phyloP scores from a whole-genome alignment of 495 filamentous ascomycete species.

The Aspergillus haitiensis region DNA sequence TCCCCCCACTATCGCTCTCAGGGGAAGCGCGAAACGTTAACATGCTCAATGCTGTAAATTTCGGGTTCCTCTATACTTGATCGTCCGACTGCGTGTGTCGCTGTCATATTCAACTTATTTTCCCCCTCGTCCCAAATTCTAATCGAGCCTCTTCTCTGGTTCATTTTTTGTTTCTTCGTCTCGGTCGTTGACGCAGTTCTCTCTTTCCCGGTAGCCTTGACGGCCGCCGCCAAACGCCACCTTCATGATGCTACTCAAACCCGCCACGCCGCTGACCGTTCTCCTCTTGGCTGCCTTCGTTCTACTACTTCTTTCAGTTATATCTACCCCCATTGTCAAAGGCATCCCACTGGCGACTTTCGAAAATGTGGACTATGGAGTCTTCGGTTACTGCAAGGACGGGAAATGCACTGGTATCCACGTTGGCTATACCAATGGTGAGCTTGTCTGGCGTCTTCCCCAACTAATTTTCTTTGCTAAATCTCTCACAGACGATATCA shows the following conservation, averaged over 20 bases:
- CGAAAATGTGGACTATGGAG: constrained; percentile 78
- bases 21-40: constrained; percentile 17
- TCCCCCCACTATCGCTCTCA: constrained; percentile 5
- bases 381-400: constrained; percentile 83
- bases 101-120: constrained; percentile 13
- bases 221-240: constrained; percentile 20
- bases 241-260: constrained; percentile 66
- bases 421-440: constrained; percentile 85
- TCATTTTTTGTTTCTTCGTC: constrained; percentile 5
- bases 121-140: constrained; percentile 5
- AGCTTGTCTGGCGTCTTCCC: constrained; percentile 38
- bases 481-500: constrained; percentile 40
- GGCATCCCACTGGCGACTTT: constrained; percentile 79
- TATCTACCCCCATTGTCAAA: constrained; percentile 91
- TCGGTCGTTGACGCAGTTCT: background rate
- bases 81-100: constrained; percentile 13
- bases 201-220: constrained; percentile 11
- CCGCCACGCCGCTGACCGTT: constrained; percentile 87
- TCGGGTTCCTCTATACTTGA: background rate
- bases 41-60: constrained; percentile 21
- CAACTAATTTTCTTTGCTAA: constrained; percentile 22
- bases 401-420: constrained; percentile 66
- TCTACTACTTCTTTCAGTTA: constrained; percentile 78
- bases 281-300: constrained; percentile 84
- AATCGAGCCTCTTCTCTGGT: background rate